Evolutionary conservation across 345 rosid species (phyloP).

Genomic region (Populus euphratica): DNA sequence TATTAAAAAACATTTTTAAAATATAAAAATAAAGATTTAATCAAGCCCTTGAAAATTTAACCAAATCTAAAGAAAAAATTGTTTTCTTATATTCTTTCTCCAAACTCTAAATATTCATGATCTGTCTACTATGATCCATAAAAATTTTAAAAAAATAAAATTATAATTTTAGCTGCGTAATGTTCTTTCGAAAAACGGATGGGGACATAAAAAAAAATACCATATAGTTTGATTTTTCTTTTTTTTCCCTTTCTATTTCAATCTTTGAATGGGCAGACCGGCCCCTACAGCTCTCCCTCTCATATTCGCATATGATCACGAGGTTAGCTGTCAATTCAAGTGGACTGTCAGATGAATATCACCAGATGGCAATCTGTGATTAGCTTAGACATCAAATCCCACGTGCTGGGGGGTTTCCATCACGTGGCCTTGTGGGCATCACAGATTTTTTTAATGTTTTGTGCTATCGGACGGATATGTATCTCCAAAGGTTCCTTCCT

Average conservation of each 20-base stretch:
- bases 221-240: too few species aligned
- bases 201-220: too few species aligned
- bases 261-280: not conserved
- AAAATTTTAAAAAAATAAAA: too few species aligned
- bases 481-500: not conserved
- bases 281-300: not conserved
- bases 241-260: not conserved
- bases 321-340: not conserved
- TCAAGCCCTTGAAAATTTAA: too few species aligned
- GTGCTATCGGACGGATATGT: not conserved
- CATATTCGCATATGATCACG: conserved; percentile 1
- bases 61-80: too few species aligned
- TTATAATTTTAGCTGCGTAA: too few species aligned
- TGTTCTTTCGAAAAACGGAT: too few species aligned
- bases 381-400: conserved; percentile 10
- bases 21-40: too few species aligned
- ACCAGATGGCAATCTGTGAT: conserved; percentile 13
- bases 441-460: not conserved
- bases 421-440: conserved; percentile 34
- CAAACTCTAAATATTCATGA: too few species aligned
- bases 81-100: too few species aligned
- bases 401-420: conserved; percentile 22
- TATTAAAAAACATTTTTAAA: too few species aligned
- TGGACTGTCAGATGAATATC: not conserved
- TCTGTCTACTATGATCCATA: too few species aligned